Evolutionary conservation across 1,284 basidiomycete species (phyloP), one percentile per base, ranked within the genome.

Genomic region (Leccinum subfulvum): DNA sequence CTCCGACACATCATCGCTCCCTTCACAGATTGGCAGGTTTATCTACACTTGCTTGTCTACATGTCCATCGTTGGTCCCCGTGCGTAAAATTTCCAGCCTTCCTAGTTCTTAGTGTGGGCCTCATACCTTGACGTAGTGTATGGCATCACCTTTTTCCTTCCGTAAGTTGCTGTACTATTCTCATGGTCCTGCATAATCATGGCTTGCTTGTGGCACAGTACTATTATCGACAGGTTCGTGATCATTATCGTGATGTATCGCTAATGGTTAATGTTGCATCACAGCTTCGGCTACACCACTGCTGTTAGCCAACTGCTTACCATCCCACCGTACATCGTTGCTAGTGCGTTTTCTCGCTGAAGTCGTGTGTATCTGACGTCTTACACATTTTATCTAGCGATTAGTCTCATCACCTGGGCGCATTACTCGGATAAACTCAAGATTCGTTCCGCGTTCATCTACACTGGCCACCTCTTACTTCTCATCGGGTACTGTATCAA

Each of bases 401-500:
- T 84, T 18, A 68, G 83, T 0, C 77, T 89, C 14, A 76, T 81
- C 44, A 60, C 73, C 28, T 88, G 82, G 64, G 86, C 83, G 0
- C 72, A 84, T 65, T 85, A 77, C 69, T 88, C 89, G 18, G 89
- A 91, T 70, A 80, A 79, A 63, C 67, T 81, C 52, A 77, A 80
- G 66, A 80, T 80, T 63, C 85, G 89, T 8, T 86, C 79, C 21
- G 82, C 82, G 0, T 90, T 89, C 76, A 81, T 91, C 61, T 70
- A 85, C 39, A 75, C 79, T 0, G 84, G 86, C 0, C 82, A 85
- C 10, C 21, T 76, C 1, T 79, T 86, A 67, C 81, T 80, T 63
- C 70, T 86, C 21, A 76, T 87, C 37, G 90, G 90, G 0, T 89
- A 87, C 68, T 70, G 79, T 0, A 90, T 91, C 76, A 87, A 90